These are phyloP conservation scores for Pseudozyma tsukubaensis DNA, from an alignment of 1,284 basidiomycete genomes.

Conservation along the genomic window DNA sequence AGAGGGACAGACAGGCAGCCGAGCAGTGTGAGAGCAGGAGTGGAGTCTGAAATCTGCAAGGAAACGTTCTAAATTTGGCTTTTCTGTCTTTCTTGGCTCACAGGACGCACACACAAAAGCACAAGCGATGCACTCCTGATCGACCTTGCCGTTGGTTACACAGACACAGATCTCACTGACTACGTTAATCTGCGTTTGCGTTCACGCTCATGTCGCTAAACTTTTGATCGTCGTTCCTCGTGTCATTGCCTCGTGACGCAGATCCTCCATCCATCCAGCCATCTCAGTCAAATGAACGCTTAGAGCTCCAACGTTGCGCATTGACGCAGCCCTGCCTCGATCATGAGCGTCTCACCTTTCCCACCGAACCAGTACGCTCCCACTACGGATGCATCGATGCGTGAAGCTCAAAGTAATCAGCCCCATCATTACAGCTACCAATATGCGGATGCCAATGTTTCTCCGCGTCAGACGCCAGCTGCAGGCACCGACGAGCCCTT, in stretches of 20 bases:
- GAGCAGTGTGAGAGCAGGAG: background rate
- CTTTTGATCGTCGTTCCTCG: background rate
- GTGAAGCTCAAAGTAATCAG: background rate
- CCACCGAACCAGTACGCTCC: constrained; percentile 10
- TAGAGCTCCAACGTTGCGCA: constrained; percentile 2
- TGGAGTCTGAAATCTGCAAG: constrained; percentile 9
- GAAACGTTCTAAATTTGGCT: constrained; percentile 32
- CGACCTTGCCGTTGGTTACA: constrained; percentile 1
- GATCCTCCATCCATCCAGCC: background rate
- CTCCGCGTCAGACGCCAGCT: background rate
- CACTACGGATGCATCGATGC: background rate
- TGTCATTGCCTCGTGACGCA: no score
- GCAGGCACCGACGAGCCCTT: constrained; percentile 20
- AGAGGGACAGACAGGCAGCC: no score
- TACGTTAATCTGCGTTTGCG: no score
- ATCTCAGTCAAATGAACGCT: constrained; percentile 5
- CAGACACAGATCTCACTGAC: background rate
- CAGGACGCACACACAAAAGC: background rate
- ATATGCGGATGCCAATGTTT: background rate
- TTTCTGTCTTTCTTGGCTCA: background rate
- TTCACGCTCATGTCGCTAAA: background rate
- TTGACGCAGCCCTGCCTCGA: background rate
- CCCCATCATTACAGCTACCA: background rate
- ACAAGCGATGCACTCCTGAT: constrained; percentile 6
- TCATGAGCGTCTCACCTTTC: constrained; percentile 43